Conservation (phyloP, 768 basidiomycete species). For the Pleurotus platypus region DNA sequence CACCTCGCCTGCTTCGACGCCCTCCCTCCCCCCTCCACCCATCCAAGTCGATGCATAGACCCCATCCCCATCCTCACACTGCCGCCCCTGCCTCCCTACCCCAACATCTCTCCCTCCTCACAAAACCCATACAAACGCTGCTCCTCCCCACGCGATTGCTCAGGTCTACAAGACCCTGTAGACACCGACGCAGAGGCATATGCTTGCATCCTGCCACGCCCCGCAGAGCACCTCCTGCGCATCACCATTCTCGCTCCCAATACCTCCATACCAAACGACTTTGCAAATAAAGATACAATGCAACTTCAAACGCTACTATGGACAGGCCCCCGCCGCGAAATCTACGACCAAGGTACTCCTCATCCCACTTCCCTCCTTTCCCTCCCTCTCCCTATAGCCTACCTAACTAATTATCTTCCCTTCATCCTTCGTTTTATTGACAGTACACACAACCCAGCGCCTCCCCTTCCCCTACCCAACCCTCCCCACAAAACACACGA, state of each 20-base stretch:
- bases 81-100: conserved; percentile 29
- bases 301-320: conserved; percentile 52
- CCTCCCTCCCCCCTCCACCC: conserved; percentile 16
- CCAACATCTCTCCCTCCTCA: conserved; percentile 36
- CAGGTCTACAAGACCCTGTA: background rate
- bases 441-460: conserved; percentile 55
- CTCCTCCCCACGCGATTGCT: conserved; percentile 29
- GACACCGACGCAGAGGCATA: conserved; percentile 3
- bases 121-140: conserved; percentile 34
- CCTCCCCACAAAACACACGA: too few relatives aligned
- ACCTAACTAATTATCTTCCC: conserved; percentile 50
- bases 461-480: conserved; percentile 13
- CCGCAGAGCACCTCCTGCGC: conserved; percentile 51
- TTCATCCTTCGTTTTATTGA: conserved; percentile 67
- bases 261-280: conserved; percentile 1
- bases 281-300: conserved; percentile 16
- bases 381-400: conserved; percentile 73
- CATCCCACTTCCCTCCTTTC: conserved; percentile 55
- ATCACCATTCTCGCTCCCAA: conserved; percentile 34
- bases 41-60: conserved; percentile 48
- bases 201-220: conserved; percentile 51
- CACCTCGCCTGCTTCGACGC: conserved; percentile 40
- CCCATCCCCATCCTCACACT: conserved; percentile 49
- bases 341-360: conserved; percentile 58
- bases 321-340: conserved; percentile 65